These are phyloP conservation scores for Xylariaceae sp. DNA, from an alignment of 2,329 filamentous ascomycete genomes.

Conservation along the genomic window DNA sequence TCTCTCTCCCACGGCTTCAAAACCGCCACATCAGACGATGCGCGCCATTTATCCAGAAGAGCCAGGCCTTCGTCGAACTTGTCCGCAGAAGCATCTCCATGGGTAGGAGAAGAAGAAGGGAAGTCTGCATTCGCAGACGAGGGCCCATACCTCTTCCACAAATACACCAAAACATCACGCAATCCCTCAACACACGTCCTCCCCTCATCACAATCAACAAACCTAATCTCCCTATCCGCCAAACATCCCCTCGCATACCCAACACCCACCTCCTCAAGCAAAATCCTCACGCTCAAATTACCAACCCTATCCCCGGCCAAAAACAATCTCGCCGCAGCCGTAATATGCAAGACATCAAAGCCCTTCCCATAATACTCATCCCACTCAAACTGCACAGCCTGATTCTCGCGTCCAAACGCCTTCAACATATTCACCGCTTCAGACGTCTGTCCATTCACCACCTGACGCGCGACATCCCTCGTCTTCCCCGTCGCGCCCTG, in stretches of 20 bases:
- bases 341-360: slow-evolving; percentile 75
- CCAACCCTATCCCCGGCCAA: slow-evolving; percentile 42
- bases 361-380: slow-evolving; percentile 67
- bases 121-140: too few relatives aligned
- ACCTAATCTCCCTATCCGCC: too few relatives aligned
- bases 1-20: slow-evolving; percentile 40
- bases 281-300: slow-evolving; percentile 47
- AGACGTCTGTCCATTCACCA: slow-evolving; percentile 63
- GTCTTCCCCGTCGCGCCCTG: slow-evolving; percentile 76
- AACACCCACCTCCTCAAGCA: slow-evolving; percentile 43
- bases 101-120: too few relatives aligned
- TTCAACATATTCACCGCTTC: slow-evolving; percentile 65
- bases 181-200: too few relatives aligned
- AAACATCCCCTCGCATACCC: too few relatives aligned
- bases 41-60: slow-evolving; percentile 36
- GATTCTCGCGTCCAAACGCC: slow-evolving; percentile 84
- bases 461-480: slow-evolving; percentile 50
- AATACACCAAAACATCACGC: too few relatives aligned
- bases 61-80: slow-evolving; percentile 25
- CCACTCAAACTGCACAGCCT: slow-evolving; percentile 68
- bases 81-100: too few relatives aligned
- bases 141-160: too few relatives aligned
- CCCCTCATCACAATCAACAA: too few relatives aligned
- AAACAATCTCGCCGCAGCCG: slow-evolving; percentile 46
- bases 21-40: slow-evolving; percentile 23